A percentile compares a stretch with the other conserved stretches of the same genome.
Evolutionary conservation across 2,329 filamentous ascomycete species (phyloP).

Genomic region (Botrytis pseudocinerea): DNA sequence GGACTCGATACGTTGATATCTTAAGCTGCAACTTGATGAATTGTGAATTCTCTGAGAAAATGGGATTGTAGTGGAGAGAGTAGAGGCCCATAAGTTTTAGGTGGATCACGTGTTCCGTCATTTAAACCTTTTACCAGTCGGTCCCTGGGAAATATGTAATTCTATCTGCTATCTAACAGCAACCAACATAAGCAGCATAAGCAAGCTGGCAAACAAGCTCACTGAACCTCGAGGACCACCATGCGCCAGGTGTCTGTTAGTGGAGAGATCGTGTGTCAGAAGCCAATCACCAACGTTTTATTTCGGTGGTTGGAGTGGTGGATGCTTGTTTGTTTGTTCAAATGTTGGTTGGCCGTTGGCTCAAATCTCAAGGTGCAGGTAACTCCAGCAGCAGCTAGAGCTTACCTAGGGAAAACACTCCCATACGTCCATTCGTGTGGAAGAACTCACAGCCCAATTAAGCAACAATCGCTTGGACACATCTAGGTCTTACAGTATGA

Average conservation of each 20-base stretch:
- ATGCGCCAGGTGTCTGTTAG: not conserved
- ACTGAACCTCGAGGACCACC: not conserved
- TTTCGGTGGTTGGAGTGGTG: not conserved
- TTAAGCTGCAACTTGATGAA: not conserved
- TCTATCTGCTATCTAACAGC: not conserved
- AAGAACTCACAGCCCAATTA: not conserved
- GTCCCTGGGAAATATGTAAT: not conserved
- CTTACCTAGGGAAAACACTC: not conserved
- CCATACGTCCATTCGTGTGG: not conserved
- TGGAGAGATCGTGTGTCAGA: not conserved
- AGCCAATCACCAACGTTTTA: not conserved
- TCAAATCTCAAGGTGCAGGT: not conserved
- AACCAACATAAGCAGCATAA: not conserved
- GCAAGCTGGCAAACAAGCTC: not conserved
- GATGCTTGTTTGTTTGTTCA: not conserved
- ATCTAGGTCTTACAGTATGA: not conserved
- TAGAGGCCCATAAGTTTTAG: not conserved
- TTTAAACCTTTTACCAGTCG: not conserved
- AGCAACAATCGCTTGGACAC: not conserved
- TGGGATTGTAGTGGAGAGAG: not conserved
- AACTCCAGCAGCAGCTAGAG: not conserved
- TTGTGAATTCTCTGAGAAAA: not conserved
- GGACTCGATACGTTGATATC: not conserved
- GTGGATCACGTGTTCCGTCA: not conserved
- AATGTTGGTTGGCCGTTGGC: not conserved